Conservation (phyloP, 805 yeast genomes). For the Saturnispora sanitii region DNA sequence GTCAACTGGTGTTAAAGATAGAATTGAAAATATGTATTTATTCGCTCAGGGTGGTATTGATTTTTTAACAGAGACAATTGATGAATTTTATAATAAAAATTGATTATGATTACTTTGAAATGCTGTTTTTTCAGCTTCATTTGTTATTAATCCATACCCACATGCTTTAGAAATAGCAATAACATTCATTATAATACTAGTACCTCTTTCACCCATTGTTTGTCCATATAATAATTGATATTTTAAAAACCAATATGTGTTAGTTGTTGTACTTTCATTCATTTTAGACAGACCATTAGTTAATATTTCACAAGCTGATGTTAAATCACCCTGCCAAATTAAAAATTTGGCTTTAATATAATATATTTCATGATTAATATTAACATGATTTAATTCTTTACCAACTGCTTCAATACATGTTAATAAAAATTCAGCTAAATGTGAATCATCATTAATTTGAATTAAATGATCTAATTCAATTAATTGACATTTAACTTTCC, state of each 20-base stretch:
- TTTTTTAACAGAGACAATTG: conserved; percentile 7
- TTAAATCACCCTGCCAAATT: conserved; percentile 11
- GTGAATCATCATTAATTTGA: conserved; percentile 26
- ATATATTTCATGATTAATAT: conserved; percentile 22
- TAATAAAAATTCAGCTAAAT: conserved; percentile 28
- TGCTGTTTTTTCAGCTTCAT: background rate
- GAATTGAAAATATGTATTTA: conserved; percentile 62
- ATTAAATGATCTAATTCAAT: conserved; percentile 4
- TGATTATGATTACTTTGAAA: background rate
- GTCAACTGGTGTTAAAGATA: conserved; percentile 38
- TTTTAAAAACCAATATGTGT: conserved; percentile 36
- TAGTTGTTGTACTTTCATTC: conserved; percentile 21
- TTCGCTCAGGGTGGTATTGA: conserved; percentile 61
- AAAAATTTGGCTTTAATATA: conserved; percentile 18
- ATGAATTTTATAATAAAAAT: background rate
- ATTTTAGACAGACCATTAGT: conserved; percentile 17
- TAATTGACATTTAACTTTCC: conserved; percentile 28
- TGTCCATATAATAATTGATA: conserved; percentile 39
- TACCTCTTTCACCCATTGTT: conserved; percentile 18
- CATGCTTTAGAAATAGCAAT: background rate
- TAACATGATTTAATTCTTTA: conserved; percentile 26
- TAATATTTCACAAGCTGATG: conserved; percentile 17
- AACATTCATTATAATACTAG: conserved; percentile 4
- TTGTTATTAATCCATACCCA: conserved; percentile 1
- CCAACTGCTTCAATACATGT: conserved; percentile 24